Conservation (phyloP, 176 grass and related monocot species). For the Phyllostachys edulis region DNA sequence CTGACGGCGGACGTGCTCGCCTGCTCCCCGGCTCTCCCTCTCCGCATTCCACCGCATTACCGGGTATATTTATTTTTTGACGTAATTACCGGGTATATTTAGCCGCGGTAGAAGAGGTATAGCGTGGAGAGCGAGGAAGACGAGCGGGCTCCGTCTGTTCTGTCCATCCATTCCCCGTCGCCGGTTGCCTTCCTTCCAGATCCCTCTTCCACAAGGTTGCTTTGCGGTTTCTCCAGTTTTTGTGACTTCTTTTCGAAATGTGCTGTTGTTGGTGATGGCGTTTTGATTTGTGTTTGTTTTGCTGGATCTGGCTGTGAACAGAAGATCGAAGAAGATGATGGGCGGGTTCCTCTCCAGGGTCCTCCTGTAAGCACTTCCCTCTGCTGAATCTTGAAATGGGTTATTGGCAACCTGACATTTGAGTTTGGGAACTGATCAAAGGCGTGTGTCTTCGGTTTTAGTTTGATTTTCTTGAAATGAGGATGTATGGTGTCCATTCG, state of each 20-base stretch:
- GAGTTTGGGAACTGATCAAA: neutral
- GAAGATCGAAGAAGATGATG: conserved; percentile 55
- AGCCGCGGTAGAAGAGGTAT: neutral
- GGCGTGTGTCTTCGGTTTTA: neutral
- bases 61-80: conserved; percentile 52
- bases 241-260: conserved; percentile 7
- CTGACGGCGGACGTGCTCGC: conserved; percentile 57
- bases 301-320: conserved; percentile 46
- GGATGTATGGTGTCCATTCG: neutral
- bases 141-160: conserved; percentile 24
- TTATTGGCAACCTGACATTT: conserved; percentile 8
- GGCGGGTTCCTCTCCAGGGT: conserved; percentile 79
- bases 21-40: conserved; percentile 15
- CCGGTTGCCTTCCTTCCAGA: conserved; percentile 24
- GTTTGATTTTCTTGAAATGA: conserved; percentile 14
- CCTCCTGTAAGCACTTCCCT: conserved; percentile 54
- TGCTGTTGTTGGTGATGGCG: neutral
- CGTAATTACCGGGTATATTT: conserved; percentile 57
- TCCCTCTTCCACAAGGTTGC: conserved; percentile 25
- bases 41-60: conserved; percentile 42
- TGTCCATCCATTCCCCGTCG: neutral
- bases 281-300: conserved; percentile 31
- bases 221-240: neutral
- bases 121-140: conserved; percentile 5
- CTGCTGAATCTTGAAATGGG: conserved; percentile 39